A percentile compares a stretch with the other conserved stretches of the same genome.
Evolutionary conservation across 805 yeast species (phyloP).

Genomic region (Barnettozyma sp.): DNA sequence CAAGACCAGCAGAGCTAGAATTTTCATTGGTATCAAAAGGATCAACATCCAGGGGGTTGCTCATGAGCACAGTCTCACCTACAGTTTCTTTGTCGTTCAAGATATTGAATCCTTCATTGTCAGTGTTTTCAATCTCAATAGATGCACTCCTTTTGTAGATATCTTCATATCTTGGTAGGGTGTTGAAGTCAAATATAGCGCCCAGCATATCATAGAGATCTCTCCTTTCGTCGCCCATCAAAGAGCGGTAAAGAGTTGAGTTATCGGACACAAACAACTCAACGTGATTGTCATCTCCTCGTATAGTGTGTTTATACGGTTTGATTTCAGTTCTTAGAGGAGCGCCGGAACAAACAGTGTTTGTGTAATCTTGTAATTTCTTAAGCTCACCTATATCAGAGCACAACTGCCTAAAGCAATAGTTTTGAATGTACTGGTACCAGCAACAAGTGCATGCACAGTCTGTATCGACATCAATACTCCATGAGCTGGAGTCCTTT

Average conservation of each 20-base stretch:
- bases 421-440: conserved; percentile 20
- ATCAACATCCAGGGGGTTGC: background rate
- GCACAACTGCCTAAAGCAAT: conserved; percentile 22
- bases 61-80: too few species aligned
- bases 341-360: conserved; percentile 11
- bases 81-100: background rate
- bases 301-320: conserved; percentile 11
- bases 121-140: background rate
- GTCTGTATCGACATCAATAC: conserved; percentile 13
- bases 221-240: conserved; percentile 14
- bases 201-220: conserved; percentile 13
- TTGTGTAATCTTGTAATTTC: conserved; percentile 10
- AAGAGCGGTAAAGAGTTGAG: conserved; percentile 17
- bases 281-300: background rate
- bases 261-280: conserved; percentile 17
- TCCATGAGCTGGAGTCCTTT: background rate
- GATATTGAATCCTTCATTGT: background rate
- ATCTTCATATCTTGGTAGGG: conserved; percentile 1
- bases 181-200: conserved; percentile 9
- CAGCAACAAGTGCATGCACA: conserved; percentile 24
- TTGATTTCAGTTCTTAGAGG: conserved; percentile 14
- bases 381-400: conserved; percentile 13
- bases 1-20: conserved; percentile 2
- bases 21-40: conserved; percentile 1
- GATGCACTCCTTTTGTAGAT: conserved; percentile 2